These are phyloP conservation scores for Fusarium vanettenii DNA, from an alignment of 2,329 filamentous ascomycete genomes.

Conservation along the genomic window DNA sequence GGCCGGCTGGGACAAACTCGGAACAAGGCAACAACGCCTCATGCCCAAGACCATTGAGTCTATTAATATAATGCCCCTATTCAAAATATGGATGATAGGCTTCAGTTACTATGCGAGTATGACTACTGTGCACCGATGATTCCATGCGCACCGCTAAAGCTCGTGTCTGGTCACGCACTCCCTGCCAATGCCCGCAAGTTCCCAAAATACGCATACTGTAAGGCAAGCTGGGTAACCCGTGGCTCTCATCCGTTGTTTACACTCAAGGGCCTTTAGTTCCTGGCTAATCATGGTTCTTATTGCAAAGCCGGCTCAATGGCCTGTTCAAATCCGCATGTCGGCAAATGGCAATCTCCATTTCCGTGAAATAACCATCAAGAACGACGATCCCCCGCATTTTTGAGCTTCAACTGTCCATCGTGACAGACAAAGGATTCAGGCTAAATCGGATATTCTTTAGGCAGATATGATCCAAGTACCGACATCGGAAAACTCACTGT, in stretches of 20 bases:
- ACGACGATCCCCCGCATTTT: conserved; percentile 8
- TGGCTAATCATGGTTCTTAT: background rate
- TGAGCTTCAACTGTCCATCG: background rate
- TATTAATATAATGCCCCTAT: too few species aligned
- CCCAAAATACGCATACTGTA: background rate
- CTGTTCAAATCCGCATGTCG: background rate
- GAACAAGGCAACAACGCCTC: too few species aligned
- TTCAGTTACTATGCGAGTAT: too few species aligned
- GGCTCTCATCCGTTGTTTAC: background rate
- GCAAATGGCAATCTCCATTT: background rate
- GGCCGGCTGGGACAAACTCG: too few species aligned
- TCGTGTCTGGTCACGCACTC: too few species aligned
- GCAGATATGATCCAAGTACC: background rate
- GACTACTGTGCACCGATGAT: too few species aligned
- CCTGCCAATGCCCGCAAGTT: too few species aligned
- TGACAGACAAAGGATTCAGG: background rate
- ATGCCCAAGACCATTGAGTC: too few species aligned
- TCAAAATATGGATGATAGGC: too few species aligned
- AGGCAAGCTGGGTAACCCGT: background rate
- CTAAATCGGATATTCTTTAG: conserved; percentile 8
- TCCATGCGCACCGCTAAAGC: too few species aligned
- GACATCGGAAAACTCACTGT: background rate
- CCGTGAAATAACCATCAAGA: background rate
- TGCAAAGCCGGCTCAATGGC: background rate
- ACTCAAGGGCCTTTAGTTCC: background rate